Evolutionary conservation across 371 early-diverging fungal genomes (phyloP), one percentile per base, ranked within the genome.

Genomic region (Mortierella sp.): DNA sequence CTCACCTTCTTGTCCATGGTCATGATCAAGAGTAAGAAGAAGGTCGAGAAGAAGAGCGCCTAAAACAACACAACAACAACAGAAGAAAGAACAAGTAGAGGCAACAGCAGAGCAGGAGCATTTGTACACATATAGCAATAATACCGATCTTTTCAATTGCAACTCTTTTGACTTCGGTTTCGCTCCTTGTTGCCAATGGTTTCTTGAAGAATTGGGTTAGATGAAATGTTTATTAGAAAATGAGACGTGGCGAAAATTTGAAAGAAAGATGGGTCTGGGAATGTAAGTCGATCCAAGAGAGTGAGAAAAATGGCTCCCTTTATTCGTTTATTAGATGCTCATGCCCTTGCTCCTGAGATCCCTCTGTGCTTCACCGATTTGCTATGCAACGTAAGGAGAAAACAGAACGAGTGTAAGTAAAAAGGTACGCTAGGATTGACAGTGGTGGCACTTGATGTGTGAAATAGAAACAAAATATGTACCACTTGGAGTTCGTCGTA

Each of bases 21-120:
- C 51, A 95, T 97, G 95, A 95, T 96, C 82, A 94, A 96, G 90
- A 94, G 94, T 49, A 91, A 90, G 78, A 92, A 90, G 82, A 95
- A 95, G 87, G 89, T 88, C 83, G 90, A 92, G 88, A 87, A 89
- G 77, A 90, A 81, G 75, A 83, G 83, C 0, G 86, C 86, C 14
- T 85, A 80, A 82, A 27, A 72, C 38, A 49, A 65, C 18, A 41
- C 48, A 43, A 7, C 54, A 56, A 11, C 68, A 72, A 35, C 18
- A 24, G 3, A 35, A 35, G 35, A 35, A 35, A 43, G 38, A 46
- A 24, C 29, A 38, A 49, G 56, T 27, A 44, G n/a, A 29, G 24
- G 29, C 16, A 60, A 44, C 60, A 54, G 49, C 7, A n/a, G 24
- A 58, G 27, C 58, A 74, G 56, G 44, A 74, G 44, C 51, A 35